Evolutionary conservation across 352 stramenopile genomes (phyloP), one percentile per base, ranked within the genome.

Genomic region (Phytopythium ostracodes): DNA sequence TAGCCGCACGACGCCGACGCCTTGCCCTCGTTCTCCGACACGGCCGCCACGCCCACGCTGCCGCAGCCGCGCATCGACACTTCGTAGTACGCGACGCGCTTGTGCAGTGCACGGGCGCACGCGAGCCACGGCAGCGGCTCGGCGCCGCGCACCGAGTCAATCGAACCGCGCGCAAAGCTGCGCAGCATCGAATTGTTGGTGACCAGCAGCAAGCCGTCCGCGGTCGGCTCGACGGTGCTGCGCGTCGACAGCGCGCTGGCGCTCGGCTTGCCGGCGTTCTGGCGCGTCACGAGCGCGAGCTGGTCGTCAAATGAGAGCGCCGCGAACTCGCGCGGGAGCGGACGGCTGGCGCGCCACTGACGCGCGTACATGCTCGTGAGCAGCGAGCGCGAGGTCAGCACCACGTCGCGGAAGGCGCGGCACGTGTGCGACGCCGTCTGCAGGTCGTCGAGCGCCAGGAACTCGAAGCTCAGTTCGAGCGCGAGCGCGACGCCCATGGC

Each of bases 161-260:
- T 71, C 0, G 84, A 61, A 6, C 84, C 76, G 58, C 76, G 76
- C 20, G 74, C 73, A 58, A 96, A 89, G 59, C 73, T 88, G 46
- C 87, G 83, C 59, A 96, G 72, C 74, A 94, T 88, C 56, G 87
- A 96, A 67, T 92, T 88, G 73, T 96, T 96, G 35, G 79, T 38
- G 24, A 96, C 69, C 8, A 71, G 69, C 60, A 74, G 74, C 35
- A 68, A 86, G 55, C 70, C 73, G 49, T 88, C 60, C 20, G 54
- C 24, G 14, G 73, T 65, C 33, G 67, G 55, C 18, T 66, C 84
- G 15, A 88, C 72, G 1, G 65, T 57, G 54, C 84, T 86, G 56
- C 86, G 84, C 33, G 84, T 91, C 56, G 80, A 77, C 57, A 95
- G 65, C 58, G 72, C 60, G 62, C 43, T 33, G 44, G 65, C 51